A percentile compares a stretch with the other conserved stretches of the same genome.
These are phyloP conservation scores for Triglochin maritima DNA, from an alignment of 106 monocot genomes.

Conservation along the genomic window DNA sequence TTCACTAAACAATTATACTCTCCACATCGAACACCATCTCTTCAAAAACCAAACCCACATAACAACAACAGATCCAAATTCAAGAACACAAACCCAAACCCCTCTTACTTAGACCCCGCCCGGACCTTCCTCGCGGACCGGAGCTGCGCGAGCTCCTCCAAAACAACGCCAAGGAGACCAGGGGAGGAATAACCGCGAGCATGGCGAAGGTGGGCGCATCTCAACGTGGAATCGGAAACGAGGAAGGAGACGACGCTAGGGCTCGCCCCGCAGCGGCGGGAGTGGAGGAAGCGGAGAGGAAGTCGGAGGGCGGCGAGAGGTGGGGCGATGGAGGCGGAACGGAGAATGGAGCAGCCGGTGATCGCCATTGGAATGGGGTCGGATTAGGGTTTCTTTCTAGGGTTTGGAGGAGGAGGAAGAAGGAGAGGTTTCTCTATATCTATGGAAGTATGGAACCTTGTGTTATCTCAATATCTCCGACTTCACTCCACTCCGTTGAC, in stretches of 20 bases:
- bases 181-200: conserved; percentile 1
- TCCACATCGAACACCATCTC: not conserved
- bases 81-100: not conserved
- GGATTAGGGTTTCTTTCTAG: not conserved
- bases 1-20: not conserved
- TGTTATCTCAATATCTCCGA: no score
- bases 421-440: not conserved
- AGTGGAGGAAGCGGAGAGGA: not conserved
- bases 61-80: not conserved
- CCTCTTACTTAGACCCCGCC: conserved; percentile 7
- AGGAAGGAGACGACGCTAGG: not conserved
- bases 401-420: not conserved
- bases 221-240: not conserved
- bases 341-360: conserved; percentile 14
- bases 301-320: not conserved
- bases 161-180: conserved; percentile 1
- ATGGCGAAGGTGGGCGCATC: not conserved
- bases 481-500: no score
- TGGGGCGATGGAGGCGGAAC: conserved; percentile 5
- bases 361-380: not conserved
- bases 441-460: no score
- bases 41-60: not conserved
- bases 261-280: not conserved
- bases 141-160: conserved; percentile 9
- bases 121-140: conserved; percentile 3